Evolutionary conservation across 2,329 filamentous ascomycete genomes (phyloP).

Genomic region (Parastagonospora avenae): DNA sequence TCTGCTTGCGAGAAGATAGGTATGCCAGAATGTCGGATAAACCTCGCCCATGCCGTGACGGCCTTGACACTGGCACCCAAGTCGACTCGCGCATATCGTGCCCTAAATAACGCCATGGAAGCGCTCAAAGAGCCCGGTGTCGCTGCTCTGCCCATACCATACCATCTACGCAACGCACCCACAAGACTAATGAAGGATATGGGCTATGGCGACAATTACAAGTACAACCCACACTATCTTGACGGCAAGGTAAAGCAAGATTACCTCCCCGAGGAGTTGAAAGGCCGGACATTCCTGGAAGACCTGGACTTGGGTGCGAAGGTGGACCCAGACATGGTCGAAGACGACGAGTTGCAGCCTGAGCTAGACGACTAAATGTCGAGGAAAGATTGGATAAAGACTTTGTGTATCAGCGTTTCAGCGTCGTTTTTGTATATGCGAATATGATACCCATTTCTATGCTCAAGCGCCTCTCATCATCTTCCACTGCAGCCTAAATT

Average conservation of each 20-base stretch:
- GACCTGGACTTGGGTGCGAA: constrained; percentile 78
- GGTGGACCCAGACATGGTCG: constrained; percentile 61
- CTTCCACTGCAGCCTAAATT: not conserved
- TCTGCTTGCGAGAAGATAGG: constrained; percentile 90
- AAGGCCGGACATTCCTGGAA: constrained; percentile 76
- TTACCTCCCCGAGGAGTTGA: constrained; percentile 81
- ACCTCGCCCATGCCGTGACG: constrained; percentile 83
- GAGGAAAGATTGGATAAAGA: not conserved
- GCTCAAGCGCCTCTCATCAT: not conserved
- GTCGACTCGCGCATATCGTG: constrained; percentile 84
- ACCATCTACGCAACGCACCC: constrained; percentile 90
- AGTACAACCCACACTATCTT: constrained; percentile 91
- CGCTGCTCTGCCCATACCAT: constrained; percentile 78
- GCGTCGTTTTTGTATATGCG: not conserved
- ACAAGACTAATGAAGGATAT: constrained; percentile 92
- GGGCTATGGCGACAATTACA: constrained; percentile 89
- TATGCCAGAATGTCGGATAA: constrained; percentile 92
- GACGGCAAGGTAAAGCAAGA: constrained; percentile 84
- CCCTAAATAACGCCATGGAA: constrained; percentile 77
- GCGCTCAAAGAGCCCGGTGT: constrained; percentile 83
- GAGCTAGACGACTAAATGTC: constrained; percentile 28
- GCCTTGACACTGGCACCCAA: constrained; percentile 83
- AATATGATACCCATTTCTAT: constrained; percentile 6
- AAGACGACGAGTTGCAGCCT: constrained; percentile 31
- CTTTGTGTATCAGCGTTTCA: not conserved